Evolutionary conservation across 208 protist genomes (phyloP).

Genomic region (Leishmania martiniquensis): DNA sequence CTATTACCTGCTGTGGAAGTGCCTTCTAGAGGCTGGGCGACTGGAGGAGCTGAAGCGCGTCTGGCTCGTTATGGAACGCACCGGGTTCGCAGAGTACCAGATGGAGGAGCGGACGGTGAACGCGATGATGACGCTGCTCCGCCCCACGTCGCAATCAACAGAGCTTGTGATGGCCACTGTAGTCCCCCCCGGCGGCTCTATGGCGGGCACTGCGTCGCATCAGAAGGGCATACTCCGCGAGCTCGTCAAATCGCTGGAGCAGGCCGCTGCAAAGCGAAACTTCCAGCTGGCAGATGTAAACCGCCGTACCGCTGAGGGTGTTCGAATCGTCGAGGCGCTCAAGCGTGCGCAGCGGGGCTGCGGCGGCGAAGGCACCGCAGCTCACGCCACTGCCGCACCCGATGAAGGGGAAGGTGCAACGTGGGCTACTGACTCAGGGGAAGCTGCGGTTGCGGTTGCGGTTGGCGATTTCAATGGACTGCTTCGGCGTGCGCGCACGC

Average conservation of each 20-base stretch:
- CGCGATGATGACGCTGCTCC: conserved; percentile 52
- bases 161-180: conserved; percentile 21
- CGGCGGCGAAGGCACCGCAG: background rate
- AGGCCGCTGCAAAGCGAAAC: conserved; percentile 37
- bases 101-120: conserved; percentile 66
- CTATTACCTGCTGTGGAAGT: conserved; percentile 71
- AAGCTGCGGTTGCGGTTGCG: conserved; percentile 21
- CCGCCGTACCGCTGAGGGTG: conserved; percentile 30
- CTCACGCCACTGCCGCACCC: no score
- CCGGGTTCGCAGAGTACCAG: conserved; percentile 66
- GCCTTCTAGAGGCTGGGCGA: conserved; percentile 55
- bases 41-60: conserved; percentile 55
- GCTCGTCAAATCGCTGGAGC: conserved; percentile 59
- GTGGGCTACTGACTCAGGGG: background rate
- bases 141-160: conserved; percentile 7
- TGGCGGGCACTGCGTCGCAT: conserved; percentile 8
- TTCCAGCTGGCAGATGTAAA: conserved; percentile 41
- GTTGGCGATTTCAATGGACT: conserved; percentile 85
- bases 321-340: conserved; percentile 50
- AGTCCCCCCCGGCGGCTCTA: background rate
- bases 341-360: conserved; percentile 11
- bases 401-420: background rate
- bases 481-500: conserved; percentile 48
- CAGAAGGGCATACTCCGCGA: conserved; percentile 47
- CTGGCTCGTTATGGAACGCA: conserved; percentile 71